phyloP scores from a whole-genome alignment of 345 rosid species.

The Atalantia buxifolia region DNA sequence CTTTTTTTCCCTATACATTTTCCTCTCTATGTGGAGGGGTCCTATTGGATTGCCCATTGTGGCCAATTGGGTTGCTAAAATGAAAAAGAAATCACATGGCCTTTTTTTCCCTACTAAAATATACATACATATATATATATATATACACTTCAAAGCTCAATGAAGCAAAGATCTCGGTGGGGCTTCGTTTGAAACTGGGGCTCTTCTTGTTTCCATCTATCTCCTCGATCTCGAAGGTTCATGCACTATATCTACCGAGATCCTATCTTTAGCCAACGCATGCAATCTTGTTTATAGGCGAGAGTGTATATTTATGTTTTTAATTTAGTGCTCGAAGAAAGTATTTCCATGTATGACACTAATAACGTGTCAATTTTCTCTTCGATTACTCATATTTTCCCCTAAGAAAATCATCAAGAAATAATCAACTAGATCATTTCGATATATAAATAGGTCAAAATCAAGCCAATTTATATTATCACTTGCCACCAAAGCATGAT shows the following conservation, averaged over 20 bases:
- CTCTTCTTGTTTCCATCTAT: not conserved
- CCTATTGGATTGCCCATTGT: not conserved
- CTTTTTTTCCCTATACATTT: not conserved
- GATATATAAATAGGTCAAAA: not conserved
- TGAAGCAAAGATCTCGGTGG: constrained; percentile 5
- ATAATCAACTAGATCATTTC: too few relatives aligned
- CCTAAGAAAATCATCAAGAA: not conserved
- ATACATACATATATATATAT: not conserved
- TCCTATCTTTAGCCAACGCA: not conserved
- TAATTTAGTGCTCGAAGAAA: not conserved
- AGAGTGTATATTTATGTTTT: not conserved
- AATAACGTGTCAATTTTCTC: not conserved
- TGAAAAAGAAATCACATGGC: not conserved
- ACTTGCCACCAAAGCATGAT: not conserved
- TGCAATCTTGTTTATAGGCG: not conserved
- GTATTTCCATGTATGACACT: not conserved
- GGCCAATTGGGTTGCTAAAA: not conserved
- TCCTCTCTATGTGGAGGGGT: not conserved
- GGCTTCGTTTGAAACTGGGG: not conserved
- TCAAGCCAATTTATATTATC: not conserved
- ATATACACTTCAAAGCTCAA: not conserved
- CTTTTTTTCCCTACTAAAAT: not conserved
- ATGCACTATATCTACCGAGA: not conserved
- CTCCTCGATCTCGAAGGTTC: constrained; percentile 4
- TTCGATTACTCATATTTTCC: not conserved